These are phyloP conservation scores for Hanseniaspora lindneri DNA, from an alignment of 805 yeast genomes.

Conservation along the genomic window DNA sequence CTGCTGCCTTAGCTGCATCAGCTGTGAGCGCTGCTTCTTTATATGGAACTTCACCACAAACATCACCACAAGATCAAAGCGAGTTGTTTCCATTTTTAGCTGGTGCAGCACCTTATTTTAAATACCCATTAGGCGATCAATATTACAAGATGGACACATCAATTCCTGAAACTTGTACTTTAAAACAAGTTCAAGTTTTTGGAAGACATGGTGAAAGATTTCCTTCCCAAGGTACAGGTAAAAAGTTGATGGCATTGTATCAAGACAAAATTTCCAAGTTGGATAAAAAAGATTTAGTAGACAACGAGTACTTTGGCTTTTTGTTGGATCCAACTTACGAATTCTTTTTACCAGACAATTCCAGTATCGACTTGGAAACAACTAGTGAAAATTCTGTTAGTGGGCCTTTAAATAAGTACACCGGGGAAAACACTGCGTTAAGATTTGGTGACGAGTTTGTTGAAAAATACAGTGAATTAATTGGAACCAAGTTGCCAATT, in stretches of 20 bases:
- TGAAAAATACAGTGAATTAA: slow-evolving; percentile 34
- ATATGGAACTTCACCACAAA: background rate
- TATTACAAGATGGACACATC: slow-evolving; percentile 45
- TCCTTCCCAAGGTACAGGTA: slow-evolving; percentile 39
- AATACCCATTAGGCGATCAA: slow-evolving; percentile 26
- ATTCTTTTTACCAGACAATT: slow-evolving; percentile 35
- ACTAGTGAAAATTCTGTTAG: slow-evolving; percentile 23
- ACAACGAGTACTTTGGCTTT: slow-evolving; percentile 37
- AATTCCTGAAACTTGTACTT: slow-evolving; percentile 38
- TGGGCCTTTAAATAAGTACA: slow-evolving; percentile 28
- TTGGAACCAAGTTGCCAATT: slow-evolving; percentile 33
- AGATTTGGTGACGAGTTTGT: slow-evolving; percentile 37
- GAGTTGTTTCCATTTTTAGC: slow-evolving; percentile 39
- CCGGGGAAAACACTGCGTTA: slow-evolving; percentile 38
- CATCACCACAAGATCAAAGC: slow-evolving; percentile 17
- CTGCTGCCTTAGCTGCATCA: slow-evolving; percentile 2
- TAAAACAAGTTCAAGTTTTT: slow-evolving; percentile 57
- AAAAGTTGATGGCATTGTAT: background rate
- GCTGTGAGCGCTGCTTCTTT: slow-evolving; percentile 2
- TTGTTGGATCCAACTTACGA: slow-evolving; percentile 35
- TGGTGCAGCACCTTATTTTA: slow-evolving; percentile 47
- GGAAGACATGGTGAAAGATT: slow-evolving; percentile 74
- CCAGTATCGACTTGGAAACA: slow-evolving; percentile 35
- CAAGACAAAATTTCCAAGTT: slow-evolving; percentile 26
- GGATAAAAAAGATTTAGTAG: slow-evolving; percentile 26